A percentile compares a stretch with the other conserved stretches of the same genome.
These are phyloP conservation scores for Arthrobotrys iridis DNA, from an alignment of 2,329 filamentous ascomycete genomes.

Conservation along the genomic window DNA sequence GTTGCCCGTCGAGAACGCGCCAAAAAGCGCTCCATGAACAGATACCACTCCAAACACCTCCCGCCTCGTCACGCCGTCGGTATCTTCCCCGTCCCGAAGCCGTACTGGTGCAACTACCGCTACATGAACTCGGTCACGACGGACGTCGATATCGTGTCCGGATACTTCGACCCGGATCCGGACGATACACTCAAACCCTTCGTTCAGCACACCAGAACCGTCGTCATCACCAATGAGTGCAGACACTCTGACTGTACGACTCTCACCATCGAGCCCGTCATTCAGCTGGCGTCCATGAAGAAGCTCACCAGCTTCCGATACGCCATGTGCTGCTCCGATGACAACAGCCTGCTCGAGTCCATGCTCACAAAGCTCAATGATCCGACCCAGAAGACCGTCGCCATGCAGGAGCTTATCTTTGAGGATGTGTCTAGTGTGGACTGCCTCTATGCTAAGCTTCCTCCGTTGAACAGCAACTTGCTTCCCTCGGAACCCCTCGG, in stretches of 20 bases:
- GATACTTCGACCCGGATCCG: constrained; percentile 37
- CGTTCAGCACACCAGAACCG: constrained; percentile 45
- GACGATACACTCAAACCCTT: constrained; percentile 39
- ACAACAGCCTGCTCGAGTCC: constrained; percentile 45
- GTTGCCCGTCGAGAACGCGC: constrained; percentile 25
- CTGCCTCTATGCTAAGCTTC: constrained; percentile 45
- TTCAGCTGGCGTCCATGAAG: constrained; percentile 50
- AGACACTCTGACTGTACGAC: constrained; percentile 49
- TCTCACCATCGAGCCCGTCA: constrained; percentile 47
- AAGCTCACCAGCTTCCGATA: constrained; percentile 52
- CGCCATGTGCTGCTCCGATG: constrained; percentile 52
- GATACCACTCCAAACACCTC: constrained; percentile 29
- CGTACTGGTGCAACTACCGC: constrained; percentile 52
- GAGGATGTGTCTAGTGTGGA: constrained; percentile 51
- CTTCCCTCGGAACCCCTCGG: constrained; percentile 31
- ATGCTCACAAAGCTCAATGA: constrained; percentile 52
- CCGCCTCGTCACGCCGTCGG: constrained; percentile 45
- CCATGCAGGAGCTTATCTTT: constrained; percentile 53
- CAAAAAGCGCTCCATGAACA: constrained; percentile 39
- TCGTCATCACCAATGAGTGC: constrained; percentile 50
- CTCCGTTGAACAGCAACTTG: constrained; percentile 2
- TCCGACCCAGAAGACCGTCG: constrained; percentile 19
- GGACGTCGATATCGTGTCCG: constrained; percentile 44
- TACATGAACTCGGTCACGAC: constrained; percentile 50
- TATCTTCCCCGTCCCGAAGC: constrained; percentile 46